Conservation (phyloP, 2,329 filamentous ascomycete species). For the Ophiostoma populinum region DNA sequence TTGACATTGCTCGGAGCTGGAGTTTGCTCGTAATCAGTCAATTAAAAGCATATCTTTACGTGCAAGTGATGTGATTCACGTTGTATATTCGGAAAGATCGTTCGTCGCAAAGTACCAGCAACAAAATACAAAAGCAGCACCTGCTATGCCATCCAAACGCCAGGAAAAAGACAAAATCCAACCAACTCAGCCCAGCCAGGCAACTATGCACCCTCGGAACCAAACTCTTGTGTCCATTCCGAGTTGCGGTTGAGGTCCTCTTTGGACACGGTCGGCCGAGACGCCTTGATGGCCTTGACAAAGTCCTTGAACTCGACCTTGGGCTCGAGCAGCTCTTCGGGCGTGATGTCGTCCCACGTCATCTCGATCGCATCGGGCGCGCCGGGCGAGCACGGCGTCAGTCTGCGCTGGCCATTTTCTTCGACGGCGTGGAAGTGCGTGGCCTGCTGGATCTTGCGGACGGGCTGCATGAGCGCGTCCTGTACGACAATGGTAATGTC, state of each 20-base stretch:
- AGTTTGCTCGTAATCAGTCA: conserved; percentile 2
- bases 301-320: conserved; percentile 83
- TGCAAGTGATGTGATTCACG: too few species aligned
- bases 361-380: conserved; percentile 77
- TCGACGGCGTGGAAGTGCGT: conserved; percentile 90
- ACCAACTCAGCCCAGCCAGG: not conserved
- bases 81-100: not conserved
- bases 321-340: conserved; percentile 72
- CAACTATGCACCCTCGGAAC: conserved; percentile 59
- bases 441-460: conserved; percentile 89
- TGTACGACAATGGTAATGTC: conserved; percentile 95
- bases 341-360: conserved; percentile 77
- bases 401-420: conserved; percentile 46
- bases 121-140: conserved; percentile 1
- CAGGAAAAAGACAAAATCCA: not conserved
- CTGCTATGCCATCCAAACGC: conserved; percentile 2
- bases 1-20: not conserved
- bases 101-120: not conserved
- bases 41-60: too few species aligned
- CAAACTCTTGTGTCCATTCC: conserved; percentile 94
- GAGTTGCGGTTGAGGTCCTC: conserved; percentile 72
- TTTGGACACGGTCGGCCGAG: conserved; percentile 74
- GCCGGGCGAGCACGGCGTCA: conserved; percentile 88
- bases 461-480: conserved; percentile 91
- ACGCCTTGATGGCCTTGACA: conserved; percentile 73